A percentile compares a stretch with the other conserved stretches of the same genome.
These are phyloP conservation scores for Fusarium kyushuense DNA, from an alignment of 2,329 filamentous ascomycete species.

Conservation along the genomic window DNA sequence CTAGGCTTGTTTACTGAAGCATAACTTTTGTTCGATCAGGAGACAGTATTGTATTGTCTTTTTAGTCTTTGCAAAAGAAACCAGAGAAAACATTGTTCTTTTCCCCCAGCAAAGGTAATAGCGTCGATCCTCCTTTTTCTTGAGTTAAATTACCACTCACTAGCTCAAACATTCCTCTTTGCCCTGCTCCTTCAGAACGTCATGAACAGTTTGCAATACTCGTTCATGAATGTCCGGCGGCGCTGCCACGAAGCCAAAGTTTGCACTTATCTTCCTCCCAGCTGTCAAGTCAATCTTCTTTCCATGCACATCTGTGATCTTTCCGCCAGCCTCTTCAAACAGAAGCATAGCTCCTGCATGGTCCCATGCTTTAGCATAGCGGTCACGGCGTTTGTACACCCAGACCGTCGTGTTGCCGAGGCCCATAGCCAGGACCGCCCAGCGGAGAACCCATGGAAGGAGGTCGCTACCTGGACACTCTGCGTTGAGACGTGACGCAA, in stretches of 20 bases:
- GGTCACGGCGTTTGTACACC: slow-evolving; percentile 64
- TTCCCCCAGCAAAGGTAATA: neutral
- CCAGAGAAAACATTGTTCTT: neutral
- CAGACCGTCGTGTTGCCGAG: slow-evolving; percentile 67
- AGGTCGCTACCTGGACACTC: slow-evolving; percentile 63
- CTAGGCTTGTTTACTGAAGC: neutral
- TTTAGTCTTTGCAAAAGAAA: too few species aligned
- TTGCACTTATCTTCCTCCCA: slow-evolving; percentile 62
- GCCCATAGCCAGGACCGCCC: slow-evolving; percentile 65
- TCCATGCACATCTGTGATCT: slow-evolving; percentile 66
- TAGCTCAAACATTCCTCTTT: slow-evolving; percentile 43
- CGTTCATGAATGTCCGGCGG: slow-evolving; percentile 57
- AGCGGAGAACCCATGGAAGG: slow-evolving; percentile 69
- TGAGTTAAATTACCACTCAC: accelerated
- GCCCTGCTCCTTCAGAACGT: slow-evolving; percentile 69
- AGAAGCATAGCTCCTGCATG: slow-evolving; percentile 71
- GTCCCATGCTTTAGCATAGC: slow-evolving; percentile 69
- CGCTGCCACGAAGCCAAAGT: slow-evolving; percentile 69
- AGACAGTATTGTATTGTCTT: neutral
- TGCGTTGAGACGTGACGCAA: slow-evolving; percentile 58
- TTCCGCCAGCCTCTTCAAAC: slow-evolving; percentile 68
- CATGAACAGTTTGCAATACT: slow-evolving; percentile 76
- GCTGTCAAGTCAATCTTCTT: slow-evolving; percentile 61
- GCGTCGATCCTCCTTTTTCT: neutral
- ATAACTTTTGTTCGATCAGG: neutral